Evolutionary conservation across 2,329 filamentous ascomycete species (phyloP).

Genomic region (Trichoderma sp.): DNA sequence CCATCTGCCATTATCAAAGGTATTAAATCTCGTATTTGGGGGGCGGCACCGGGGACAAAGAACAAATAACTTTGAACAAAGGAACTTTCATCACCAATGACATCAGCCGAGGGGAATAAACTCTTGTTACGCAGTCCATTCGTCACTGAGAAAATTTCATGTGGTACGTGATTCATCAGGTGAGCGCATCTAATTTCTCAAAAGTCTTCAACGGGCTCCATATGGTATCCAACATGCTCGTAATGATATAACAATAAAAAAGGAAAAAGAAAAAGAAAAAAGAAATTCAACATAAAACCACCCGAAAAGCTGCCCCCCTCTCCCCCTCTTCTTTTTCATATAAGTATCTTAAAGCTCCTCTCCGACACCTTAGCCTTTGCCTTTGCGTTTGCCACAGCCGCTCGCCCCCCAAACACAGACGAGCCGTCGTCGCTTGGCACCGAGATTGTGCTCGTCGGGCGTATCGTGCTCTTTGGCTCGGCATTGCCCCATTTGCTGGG

Average conservation of each 20-base stretch:
- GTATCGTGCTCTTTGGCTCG: slow-evolving; percentile 17
- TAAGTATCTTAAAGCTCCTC: slow-evolving; percentile 29
- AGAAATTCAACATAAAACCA: neutral
- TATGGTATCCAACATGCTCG: neutral
- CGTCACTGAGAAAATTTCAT: neutral
- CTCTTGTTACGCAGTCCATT: neutral
- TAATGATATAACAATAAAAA: neutral
- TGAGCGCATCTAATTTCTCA: neutral
- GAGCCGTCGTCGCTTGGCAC: slow-evolving; percentile 12
- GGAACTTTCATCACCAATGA: neutral
- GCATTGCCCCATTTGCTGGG: slow-evolving; percentile 16
- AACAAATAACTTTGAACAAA: neutral
- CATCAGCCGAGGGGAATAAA: neutral
- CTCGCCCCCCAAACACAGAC: slow-evolving; percentile 21
- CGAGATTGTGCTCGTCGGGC: slow-evolving; percentile 1
- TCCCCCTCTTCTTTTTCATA: slow-evolving; percentile 19
- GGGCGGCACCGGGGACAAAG: neutral
- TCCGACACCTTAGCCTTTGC: slow-evolving; percentile 22
- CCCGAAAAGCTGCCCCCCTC: neutral
- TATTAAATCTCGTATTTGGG: too few relatives aligned
- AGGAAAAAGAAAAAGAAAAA: neutral
- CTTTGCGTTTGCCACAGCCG: slow-evolving; percentile 1
- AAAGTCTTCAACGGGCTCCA: neutral
- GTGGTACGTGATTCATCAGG: neutral
- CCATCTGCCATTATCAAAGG: too few relatives aligned